These are phyloP conservation scores for sorghum (Sorghum bicolor) DNA, from an alignment of 176 grass and related monocot species.

Conservation along the genomic window DNA sequence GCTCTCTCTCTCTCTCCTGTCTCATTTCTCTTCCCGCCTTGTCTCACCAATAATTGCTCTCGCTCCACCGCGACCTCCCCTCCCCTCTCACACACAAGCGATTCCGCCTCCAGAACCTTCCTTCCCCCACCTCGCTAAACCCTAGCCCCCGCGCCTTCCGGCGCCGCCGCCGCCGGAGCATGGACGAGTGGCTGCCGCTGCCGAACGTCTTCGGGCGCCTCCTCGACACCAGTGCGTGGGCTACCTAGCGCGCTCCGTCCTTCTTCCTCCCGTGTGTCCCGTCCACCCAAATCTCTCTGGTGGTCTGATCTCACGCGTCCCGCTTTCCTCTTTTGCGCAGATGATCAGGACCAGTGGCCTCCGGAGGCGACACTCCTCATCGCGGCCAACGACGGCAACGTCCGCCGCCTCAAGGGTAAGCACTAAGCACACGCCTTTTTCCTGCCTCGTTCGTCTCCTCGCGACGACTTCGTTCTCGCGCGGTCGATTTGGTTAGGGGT, in stretches of 20 bases:
- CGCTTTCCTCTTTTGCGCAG: background rate
- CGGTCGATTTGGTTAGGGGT: background rate
- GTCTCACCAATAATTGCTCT: background rate
- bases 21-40: background rate
- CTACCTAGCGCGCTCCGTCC: background rate
- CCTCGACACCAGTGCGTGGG: background rate
- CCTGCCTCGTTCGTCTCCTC: background rate
- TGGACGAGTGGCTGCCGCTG: background rate
- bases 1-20: no score
- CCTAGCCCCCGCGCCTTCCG: background rate
- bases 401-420: conserved; percentile 35
- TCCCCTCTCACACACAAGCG: background rate
- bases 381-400: background rate
- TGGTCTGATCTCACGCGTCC: background rate
- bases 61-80: background rate
- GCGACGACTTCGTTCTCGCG: background rate
- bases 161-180: background rate
- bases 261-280: background rate
- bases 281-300: background rate
- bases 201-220: background rate
- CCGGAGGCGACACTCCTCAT: conserved; percentile 10
- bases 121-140: background rate
- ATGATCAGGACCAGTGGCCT: conserved; percentile 12
- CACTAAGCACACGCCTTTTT: background rate
- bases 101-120: background rate